phyloP scores from a whole-genome alignment of 805 yeast genomes.

The Myxozyma geophila region DNA sequence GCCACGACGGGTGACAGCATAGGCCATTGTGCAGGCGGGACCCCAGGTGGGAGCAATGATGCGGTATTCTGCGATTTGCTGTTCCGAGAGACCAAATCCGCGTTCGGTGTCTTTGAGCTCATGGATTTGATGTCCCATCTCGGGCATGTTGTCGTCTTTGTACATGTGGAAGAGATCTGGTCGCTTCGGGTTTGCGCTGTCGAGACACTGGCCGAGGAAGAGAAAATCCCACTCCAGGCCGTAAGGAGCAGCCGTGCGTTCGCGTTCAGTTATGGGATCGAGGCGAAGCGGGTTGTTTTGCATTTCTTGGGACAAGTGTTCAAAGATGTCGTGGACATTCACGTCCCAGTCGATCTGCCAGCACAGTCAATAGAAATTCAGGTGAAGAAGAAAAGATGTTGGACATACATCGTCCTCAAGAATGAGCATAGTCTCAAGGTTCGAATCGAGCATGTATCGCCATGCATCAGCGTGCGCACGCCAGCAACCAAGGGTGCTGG shows the following conservation, averaged over 20 bases:
- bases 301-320: constrained; percentile 22
- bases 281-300: constrained; percentile 24
- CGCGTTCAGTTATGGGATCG: constrained; percentile 20
- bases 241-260: constrained; percentile 20
- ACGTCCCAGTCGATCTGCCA: constrained; percentile 24
- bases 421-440: constrained; percentile 23
- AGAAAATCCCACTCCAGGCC: constrained; percentile 31
- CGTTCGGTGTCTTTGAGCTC: constrained; percentile 12
- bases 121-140: constrained; percentile 10
- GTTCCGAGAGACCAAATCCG: constrained; percentile 15
- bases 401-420: constrained; percentile 25
- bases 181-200: constrained; percentile 19
- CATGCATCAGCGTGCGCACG: constrained; percentile 29
- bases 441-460: constrained; percentile 23
- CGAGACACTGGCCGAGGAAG: constrained; percentile 29
- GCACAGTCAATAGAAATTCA: background rate
- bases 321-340: constrained; percentile 22
- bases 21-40: constrained; percentile 29
- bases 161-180: constrained; percentile 17
- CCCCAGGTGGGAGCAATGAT: constrained; percentile 22
- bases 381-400: background rate
- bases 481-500: constrained; percentile 30
- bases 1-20: constrained; percentile 27
- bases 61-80: constrained; percentile 18
- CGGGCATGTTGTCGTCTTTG: constrained; percentile 23